Evolutionary conservation across 768 basidiomycete genomes (phyloP).

Genomic region (Lyophyllum semitale): DNA sequence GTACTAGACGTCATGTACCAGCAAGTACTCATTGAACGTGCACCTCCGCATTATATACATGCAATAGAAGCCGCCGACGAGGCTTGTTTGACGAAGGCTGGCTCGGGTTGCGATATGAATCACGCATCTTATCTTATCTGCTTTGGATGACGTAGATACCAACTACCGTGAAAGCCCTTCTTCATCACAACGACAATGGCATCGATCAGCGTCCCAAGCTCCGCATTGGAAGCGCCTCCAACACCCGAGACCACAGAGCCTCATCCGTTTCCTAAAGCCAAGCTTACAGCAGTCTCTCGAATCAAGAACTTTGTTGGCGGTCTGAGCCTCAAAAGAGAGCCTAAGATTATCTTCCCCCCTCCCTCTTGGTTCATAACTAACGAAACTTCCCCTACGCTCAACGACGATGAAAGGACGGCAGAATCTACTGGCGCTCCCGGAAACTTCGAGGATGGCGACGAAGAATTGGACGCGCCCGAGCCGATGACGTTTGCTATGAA

Average conservation of each 20-base stretch:
- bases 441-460: conserved; percentile 13
- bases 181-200: background rate
- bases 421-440: background rate
- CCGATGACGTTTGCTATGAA: conserved; percentile 37
- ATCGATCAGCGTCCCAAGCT: background rate
- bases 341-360: conserved; percentile 41
- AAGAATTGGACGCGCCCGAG: conserved; percentile 27
- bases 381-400: conserved; percentile 12
- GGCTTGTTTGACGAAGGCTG: no score
- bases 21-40: no score
- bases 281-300: conserved; percentile 35
- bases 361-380: conserved; percentile 49
- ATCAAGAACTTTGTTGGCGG: conserved; percentile 35
- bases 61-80: no score
- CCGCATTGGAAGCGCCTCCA: background rate
- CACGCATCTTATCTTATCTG: conserved; percentile 8
- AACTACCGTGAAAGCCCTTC: no score
- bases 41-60: no score
- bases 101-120: no score
- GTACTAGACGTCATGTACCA: no score
- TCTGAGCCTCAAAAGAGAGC: conserved; percentile 17
- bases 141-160: no score
- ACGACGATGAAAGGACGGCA: conserved; percentile 4
- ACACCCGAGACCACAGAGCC: background rate
- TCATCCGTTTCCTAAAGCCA: conserved; percentile 29